Conservation (phyloP, 2,329 filamentous ascomycete genomes). For the Phaeophleospora eucalypticola region DNA sequence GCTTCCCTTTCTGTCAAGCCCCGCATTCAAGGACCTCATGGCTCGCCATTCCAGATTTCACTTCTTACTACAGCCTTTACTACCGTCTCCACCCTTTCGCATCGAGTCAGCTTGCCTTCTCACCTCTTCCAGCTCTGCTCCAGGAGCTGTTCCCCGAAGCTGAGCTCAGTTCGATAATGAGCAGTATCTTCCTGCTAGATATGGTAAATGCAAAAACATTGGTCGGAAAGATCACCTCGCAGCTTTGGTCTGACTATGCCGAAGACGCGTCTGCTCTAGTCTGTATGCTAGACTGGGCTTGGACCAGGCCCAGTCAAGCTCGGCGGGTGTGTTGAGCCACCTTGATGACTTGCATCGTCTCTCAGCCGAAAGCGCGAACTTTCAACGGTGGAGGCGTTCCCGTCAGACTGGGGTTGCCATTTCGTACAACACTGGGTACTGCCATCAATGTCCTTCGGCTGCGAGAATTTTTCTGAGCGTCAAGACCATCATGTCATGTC, state of each 20-base stretch:
- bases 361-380: neutral
- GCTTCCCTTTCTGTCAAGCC: neutral
- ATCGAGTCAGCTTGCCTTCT: neutral
- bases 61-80: neutral
- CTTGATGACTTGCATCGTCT: constrained; percentile 1
- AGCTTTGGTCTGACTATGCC: no score
- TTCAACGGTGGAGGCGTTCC: neutral
- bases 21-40: neutral
- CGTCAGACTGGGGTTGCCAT: no score
- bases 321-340: neutral
- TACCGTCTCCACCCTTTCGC: neutral
- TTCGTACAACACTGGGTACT: neutral
- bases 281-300: neutral
- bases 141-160: no score
- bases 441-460: no score
- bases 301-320: neutral
- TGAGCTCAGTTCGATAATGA: neutral
- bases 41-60: neutral
- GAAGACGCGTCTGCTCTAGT: no score
- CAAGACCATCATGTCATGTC: no score
- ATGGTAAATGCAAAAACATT: no score
- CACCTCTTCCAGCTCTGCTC: no score
- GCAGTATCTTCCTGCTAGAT: no score
- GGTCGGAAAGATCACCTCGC: no score
- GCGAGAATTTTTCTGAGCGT: no score